Base-by-base conservation (phyloP, 2,329 filamentous ascomycete genomes). In the Hortaea werneckii region DNA sequence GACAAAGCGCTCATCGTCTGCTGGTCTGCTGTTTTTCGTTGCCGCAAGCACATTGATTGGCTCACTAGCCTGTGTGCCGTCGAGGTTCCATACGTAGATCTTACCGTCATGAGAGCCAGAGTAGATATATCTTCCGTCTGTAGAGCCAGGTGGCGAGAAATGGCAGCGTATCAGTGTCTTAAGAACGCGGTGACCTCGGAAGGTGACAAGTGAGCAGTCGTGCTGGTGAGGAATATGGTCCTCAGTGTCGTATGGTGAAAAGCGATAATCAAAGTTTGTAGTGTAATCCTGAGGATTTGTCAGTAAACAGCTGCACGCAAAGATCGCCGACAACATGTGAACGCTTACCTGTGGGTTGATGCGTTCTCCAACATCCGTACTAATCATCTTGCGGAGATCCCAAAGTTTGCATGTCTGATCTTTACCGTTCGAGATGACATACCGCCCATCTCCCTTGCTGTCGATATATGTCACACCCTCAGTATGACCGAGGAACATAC, bases 381-480 rank as follows among this genome's bases (percentile, higher is more conserved):
- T 80, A 73, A 92, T 85, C 75, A 88, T 90, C 74, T 86, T 94
- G 43, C 90, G 77, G 46, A 95, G 64, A 64, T 98, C 92, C 92
- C 92, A 98, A 0, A 98, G 75, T 67, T 96, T 96, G 79, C 94
- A 94, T 37, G 83, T 90, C 65, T 96, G 92, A 61, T 98, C 92
- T 62, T 96, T 98, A 50, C 81, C 87, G 58, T 98, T 98, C 54
- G 83, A 89, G 27, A 98, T 77, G 6, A 96, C 84, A 63, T 96
- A 96, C 46, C 90, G 78, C 2, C 81, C 80, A 58, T 95, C 87
- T 37, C 85, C 87, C 74, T 96, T 90, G 65, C 84, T 90, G 61
- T 82, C 79, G 30, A 83, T 78, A 50, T 81, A 82, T 0, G 79
- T 82, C 42, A 83, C 55, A 5, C 79, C 79, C 62, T 82, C 79